Conservation (phyloP, 2,329 filamentous ascomycete genomes). For the Aureobasidium mangrovei region DNA sequence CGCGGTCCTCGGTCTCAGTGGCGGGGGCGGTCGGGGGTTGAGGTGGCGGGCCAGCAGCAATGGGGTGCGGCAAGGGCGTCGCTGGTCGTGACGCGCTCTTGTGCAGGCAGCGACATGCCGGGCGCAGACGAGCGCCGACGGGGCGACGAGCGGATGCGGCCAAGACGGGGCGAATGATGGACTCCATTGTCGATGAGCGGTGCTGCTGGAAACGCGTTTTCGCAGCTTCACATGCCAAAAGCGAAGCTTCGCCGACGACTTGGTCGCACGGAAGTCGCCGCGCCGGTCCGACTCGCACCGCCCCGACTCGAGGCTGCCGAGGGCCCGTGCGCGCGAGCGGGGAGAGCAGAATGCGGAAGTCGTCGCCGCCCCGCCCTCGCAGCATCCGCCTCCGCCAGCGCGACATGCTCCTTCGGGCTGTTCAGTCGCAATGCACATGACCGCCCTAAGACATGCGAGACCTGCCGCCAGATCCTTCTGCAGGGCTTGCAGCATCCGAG, state of each 20-base stretch:
- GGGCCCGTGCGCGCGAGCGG: too few species aligned
- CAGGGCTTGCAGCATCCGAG: too few species aligned
- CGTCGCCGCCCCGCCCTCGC: too few species aligned
- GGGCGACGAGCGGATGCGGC: constrained; percentile 25
- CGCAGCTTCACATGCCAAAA: constrained; percentile 8
- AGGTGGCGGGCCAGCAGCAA: constrained; percentile 52
- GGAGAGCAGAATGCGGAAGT: too few species aligned
- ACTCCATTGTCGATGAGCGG: not conserved
- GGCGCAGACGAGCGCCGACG: not conserved
- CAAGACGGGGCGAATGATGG: constrained; percentile 13
- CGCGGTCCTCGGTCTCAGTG: constrained; percentile 39
- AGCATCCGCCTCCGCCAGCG: too few species aligned
- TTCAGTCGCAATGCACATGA: too few species aligned
- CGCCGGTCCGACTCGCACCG: too few species aligned
- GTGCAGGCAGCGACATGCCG: constrained; percentile 29
- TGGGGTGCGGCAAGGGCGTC: constrained; percentile 48
- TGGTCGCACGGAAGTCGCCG: too few species aligned
- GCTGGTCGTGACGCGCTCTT: constrained; percentile 37
- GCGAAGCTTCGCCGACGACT: not conserved
- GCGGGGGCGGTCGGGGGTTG: constrained; percentile 44
- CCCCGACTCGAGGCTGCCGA: too few species aligned
- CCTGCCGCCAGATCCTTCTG: too few species aligned
- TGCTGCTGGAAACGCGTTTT: not conserved
- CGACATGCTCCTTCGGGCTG: too few species aligned
- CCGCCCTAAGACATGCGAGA: too few species aligned